Evolutionary conservation across 352 stramenopile species (phyloP), one percentile per base, ranked within the genome.

Genomic region (Globisporangium middletonii): DNA sequence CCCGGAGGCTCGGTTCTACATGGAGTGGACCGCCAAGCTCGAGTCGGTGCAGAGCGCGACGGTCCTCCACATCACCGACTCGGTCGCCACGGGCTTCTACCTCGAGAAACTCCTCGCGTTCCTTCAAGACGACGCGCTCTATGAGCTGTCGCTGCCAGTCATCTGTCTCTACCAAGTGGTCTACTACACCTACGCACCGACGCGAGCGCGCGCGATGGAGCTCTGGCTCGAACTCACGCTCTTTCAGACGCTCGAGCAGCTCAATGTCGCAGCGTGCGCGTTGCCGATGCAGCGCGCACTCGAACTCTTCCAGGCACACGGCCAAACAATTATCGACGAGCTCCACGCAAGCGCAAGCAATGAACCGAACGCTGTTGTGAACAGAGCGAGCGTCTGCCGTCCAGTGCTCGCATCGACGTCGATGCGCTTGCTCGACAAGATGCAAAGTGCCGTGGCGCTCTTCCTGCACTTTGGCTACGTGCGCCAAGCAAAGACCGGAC

Each of bases 221-320:
- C 71, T 88, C 48, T 89, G 74, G 75, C 53, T 84, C 37, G 78
- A 91, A 5, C 38, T 91, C 19, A 69, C 50, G 18, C 62, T 79
- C 54, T 85, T 83, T 52, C 46, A 71, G 2, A 43, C 75, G 1
- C 66, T 86, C 19, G 75, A 91, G 50, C 62, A 63, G 12, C 57
- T 84, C 11, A 77, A 89, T 41, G 15, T 86, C 11, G 48, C 58
- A 5, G 67, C 55, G 18, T 73, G 74, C 18, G 61, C 63, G 8
- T 18, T 88, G 7, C 71, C 77, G 13, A 56, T 91, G 27, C 76
- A 88, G 57, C 76, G 60, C 50, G 72, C 77, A 9, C 63, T 91
- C 2, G 73, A 85, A 26, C 68, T 75, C 23, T 65, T 89, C 8
- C 75, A 86, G 18, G 49, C 30, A 12, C 57, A 71, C 28, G 74